Conservation (phyloP, 2,329 filamentous ascomycete genomes). For the Diaporthe australafricana region DNA sequence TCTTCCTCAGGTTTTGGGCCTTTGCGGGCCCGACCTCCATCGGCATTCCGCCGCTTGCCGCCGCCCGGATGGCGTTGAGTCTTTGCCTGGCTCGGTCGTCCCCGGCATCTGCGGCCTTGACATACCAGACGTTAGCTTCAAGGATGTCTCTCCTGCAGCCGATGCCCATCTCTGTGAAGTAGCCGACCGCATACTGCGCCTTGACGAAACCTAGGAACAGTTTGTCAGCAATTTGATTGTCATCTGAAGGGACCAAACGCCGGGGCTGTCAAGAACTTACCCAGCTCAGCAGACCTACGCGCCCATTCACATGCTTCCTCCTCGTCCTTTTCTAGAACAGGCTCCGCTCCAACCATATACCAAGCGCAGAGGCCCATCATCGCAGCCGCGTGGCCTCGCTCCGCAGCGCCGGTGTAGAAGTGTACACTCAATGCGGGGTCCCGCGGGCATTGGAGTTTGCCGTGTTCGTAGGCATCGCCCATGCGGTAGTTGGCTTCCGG, state of each 20-base stretch:
- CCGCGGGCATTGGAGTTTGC: conserved; percentile 84
- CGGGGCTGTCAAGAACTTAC: conserved; percentile 62
- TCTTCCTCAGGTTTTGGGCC: conserved; percentile 59
- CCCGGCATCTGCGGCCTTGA: conserved; percentile 91
- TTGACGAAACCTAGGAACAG: conserved; percentile 67
- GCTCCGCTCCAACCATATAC: conserved; percentile 96
- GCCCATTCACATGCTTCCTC: conserved; percentile 98
- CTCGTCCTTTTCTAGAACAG: conserved; percentile 93
- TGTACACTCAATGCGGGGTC: conserved; percentile 95
- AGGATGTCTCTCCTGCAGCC: conserved; percentile 94
- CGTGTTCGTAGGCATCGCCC: conserved; percentile 98
- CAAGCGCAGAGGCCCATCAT: conserved; percentile 99
- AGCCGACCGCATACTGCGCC: conserved; percentile 95
- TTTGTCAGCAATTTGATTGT: conserved; percentile 25
- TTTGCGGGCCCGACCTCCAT: conserved; percentile 66
- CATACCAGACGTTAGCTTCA: conserved; percentile 98
- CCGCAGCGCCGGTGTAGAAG: conserved; percentile 94
- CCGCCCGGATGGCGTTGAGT: conserved; percentile 86
- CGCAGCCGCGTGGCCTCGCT: conserved; percentile 82
- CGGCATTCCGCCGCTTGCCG: conserved; percentile 71
- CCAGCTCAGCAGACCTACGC: conserved; percentile 83
- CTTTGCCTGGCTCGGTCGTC: conserved; percentile 91
- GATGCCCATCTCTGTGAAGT: conserved; percentile 99
- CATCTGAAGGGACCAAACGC: too few relatives aligned
- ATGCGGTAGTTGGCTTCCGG: conserved; percentile 86